phyloP scores from a whole-genome alignment of 192 early-diverging fungal genomes.

The Backusella psychrophila region DNA sequence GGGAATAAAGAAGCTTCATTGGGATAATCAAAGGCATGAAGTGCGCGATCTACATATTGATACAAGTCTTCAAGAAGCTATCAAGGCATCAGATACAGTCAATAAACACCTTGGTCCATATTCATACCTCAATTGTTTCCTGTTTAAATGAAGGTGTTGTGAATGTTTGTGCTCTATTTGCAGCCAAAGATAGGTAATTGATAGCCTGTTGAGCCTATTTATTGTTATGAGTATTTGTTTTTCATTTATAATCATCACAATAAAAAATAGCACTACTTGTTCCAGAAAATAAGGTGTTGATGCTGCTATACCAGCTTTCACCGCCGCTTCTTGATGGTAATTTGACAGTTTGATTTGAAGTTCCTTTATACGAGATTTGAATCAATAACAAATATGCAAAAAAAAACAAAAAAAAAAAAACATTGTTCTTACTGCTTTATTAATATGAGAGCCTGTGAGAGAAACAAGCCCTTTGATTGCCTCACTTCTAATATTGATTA shows the following conservation, averaged over 20 bases:
- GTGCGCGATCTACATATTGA: slow-evolving; percentile 24
- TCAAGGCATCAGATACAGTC: background rate
- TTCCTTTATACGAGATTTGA: slow-evolving; percentile 14
- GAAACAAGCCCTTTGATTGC: slow-evolving; percentile 32
- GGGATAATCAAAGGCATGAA: slow-evolving; percentile 27
- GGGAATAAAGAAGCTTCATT: slow-evolving; percentile 31
- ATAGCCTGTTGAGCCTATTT: slow-evolving; percentile 25
- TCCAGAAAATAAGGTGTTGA: slow-evolving; percentile 32
- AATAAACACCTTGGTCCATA: background rate
- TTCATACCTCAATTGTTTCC: slow-evolving; percentile 13
- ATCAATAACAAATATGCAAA: background rate
- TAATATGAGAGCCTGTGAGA: slow-evolving; percentile 20
- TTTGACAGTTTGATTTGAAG: slow-evolving; percentile 29
- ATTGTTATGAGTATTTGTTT: background rate
- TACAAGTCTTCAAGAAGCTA: slow-evolving; percentile 28
- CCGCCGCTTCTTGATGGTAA: slow-evolving; percentile 18
- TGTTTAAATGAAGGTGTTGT: slow-evolving; percentile 12
- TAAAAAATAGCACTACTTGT: slow-evolving; percentile 11
- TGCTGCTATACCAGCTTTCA: slow-evolving; percentile 19
- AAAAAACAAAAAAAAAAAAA: background rate
- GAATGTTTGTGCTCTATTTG: slow-evolving; percentile 3
- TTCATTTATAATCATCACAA: too few species aligned
- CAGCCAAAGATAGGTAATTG: slow-evolving; percentile 30
- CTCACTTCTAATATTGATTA: slow-evolving; percentile 21
- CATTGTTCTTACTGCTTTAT: slow-evolving; percentile 24